Evolutionary conservation across 2,329 filamentous ascomycete genomes (phyloP).

Genomic region (Stachybotrys elegans): DNA sequence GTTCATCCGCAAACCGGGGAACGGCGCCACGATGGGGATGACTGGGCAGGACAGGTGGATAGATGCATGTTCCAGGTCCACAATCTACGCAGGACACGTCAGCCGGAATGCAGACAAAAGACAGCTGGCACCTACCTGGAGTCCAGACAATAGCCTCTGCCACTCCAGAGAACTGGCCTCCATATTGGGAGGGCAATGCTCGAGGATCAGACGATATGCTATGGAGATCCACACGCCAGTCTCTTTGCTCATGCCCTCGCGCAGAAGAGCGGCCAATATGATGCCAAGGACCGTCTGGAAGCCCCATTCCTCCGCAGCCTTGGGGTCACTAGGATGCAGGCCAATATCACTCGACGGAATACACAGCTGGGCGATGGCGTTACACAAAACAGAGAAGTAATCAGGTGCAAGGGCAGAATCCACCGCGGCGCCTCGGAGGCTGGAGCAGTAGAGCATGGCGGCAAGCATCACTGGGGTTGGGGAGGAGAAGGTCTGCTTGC

Average conservation of each 20-base stretch:
- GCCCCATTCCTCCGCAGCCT: slow-evolving; percentile 29
- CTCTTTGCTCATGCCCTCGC: slow-evolving; percentile 34
- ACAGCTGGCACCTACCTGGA: slow-evolving; percentile 9
- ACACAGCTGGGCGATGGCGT: slow-evolving; percentile 33
- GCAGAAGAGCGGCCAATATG: slow-evolving; percentile 33
- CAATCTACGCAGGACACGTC: slow-evolving; percentile 26
- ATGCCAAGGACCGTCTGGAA: slow-evolving; percentile 38
- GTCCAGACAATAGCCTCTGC: slow-evolving; percentile 31
- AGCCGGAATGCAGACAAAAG: slow-evolving; percentile 6
- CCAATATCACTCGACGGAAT: slow-evolving; percentile 27
- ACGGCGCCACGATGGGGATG: slow-evolving; percentile 32
- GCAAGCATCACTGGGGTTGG: slow-evolving; percentile 37
- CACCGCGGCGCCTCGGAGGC: slow-evolving; percentile 24
- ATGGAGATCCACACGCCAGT: slow-evolving; percentile 39
- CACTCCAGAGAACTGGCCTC: slow-evolving; percentile 33
- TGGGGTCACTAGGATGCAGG: slow-evolving; percentile 13
- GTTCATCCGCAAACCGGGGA: slow-evolving; percentile 29
- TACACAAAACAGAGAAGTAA: slow-evolving; percentile 33
- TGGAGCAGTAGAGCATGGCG: slow-evolving; percentile 38
- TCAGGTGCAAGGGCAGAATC: slow-evolving; percentile 27
- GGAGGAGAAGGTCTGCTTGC: slow-evolving; percentile 34
- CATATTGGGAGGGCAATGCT: slow-evolving; percentile 32
- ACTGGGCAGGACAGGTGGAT: slow-evolving; percentile 35
- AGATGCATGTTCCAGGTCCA: slow-evolving; percentile 38
- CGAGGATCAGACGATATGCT: slow-evolving; percentile 34